These are phyloP conservation scores for Herpotrichia juniperi DNA, from an alignment of 2,329 filamentous ascomycete species.

Conservation along the genomic window DNA sequence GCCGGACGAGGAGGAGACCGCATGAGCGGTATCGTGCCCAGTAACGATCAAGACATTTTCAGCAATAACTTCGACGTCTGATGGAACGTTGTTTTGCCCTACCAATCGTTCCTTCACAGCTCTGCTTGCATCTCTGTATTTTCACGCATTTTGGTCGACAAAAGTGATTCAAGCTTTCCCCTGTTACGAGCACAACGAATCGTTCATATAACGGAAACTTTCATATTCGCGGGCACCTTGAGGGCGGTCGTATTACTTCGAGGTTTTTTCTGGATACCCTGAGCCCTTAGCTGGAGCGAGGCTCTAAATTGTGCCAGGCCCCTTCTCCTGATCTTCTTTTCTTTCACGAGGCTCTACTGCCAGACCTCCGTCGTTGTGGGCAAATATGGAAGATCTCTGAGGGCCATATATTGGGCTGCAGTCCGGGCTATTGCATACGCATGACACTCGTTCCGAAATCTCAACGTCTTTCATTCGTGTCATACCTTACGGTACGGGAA, in stretches of 20 bases:
- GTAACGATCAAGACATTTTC: constrained; percentile 56
- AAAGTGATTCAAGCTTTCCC: constrained; percentile 37
- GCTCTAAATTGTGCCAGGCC: constrained; percentile 28
- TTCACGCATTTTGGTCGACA: constrained; percentile 12
- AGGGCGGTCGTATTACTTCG: constrained; percentile 25
- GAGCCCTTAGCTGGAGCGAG: constrained; percentile 20
- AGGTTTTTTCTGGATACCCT: constrained; percentile 38
- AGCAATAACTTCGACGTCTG: constrained; percentile 49
- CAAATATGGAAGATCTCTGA: constrained; percentile 2
- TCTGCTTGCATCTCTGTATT: constrained; percentile 17
- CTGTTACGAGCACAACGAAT: constrained; percentile 23
- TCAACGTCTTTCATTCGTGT: constrained; percentile 4
- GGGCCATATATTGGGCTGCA: constrained; percentile 5
- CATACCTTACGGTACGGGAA: constrained; percentile 16
- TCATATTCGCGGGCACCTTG: constrained; percentile 13
- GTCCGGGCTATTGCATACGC: constrained; percentile 2
- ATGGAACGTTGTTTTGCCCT: constrained; percentile 15
- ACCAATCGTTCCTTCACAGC: constrained; percentile 9
- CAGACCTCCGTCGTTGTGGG: constrained; percentile 1
- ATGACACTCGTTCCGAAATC: constrained; percentile 1
- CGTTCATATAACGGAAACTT: constrained; percentile 15
- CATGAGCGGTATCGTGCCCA: constrained; percentile 59
- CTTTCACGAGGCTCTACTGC: constrained; percentile 1
- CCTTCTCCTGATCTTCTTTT: constrained; percentile 14
- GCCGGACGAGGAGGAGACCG: constrained; percentile 52